Evolutionary conservation across 768 basidiomycete species (phyloP), one percentile per base, ranked within the genome.

Genomic region (Naganishia vishniacii): DNA sequence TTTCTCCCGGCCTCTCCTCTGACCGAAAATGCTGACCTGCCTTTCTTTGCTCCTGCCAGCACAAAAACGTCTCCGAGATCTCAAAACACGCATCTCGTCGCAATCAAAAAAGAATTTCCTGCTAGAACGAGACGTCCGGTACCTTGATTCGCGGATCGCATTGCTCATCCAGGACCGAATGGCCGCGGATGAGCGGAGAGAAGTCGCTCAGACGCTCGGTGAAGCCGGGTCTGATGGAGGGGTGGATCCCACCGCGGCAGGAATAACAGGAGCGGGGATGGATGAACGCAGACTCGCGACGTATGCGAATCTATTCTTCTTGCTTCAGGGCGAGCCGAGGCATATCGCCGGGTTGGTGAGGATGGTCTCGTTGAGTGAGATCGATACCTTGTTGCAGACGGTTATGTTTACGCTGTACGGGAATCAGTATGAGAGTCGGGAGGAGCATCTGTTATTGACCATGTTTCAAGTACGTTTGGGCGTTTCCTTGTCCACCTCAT

Each of bases 71-170:
- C 81, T 99, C 31, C 83, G 95, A 31, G 95, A 99, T 71, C 83
- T 99, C 68, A 99, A 99, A 80, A 84, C 87, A 28, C 89, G 92
- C 75, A 99, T 99, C 65, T 98, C 95, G 15, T 88, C 91, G 0
- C 95, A 98, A 80, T 93, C 91, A 61, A 99, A 99, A 83, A 98
- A 97, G 85, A 99, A 99, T 80, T 99, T 99, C 72, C 95, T 99
- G 42, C 84, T 99, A 12, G 95, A 99, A 77, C 87, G 95, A 47
- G 95, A 99, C 78, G 95, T 99, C 34, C 88, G 95, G 56, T 99
- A 98, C 77, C 85, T 99, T 45, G 95, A 99, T 81, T 90, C 89
- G 40, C 84, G 95, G 61, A 99, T 99, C 73, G 95, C 94, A 11
- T 82, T 99, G 42, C 84, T 99, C 70, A 99, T 99, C 72, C 93